Evolutionary conservation across 2,329 filamentous ascomycete species (phyloP).

Genomic region (Colletotrichum sp.): DNA sequence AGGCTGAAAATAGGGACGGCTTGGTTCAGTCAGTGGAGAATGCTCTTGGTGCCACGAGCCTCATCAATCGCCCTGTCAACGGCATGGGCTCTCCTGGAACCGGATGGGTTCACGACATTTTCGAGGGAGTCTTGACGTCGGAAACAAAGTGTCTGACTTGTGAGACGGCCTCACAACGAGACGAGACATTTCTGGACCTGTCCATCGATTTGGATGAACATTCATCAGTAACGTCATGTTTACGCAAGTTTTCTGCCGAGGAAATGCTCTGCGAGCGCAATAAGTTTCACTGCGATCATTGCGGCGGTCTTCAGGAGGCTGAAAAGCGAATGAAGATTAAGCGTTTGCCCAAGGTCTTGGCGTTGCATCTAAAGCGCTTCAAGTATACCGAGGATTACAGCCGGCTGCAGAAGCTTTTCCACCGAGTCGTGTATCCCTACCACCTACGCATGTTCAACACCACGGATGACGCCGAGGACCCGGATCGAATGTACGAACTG

Average conservation of each 20-base stretch:
- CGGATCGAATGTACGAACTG: constrained; percentile 91
- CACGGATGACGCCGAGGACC: constrained; percentile 92
- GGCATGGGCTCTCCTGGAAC: constrained; percentile 66
- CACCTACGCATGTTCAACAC: constrained; percentile 97
- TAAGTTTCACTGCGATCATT: constrained; percentile 98
- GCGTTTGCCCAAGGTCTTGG: constrained; percentile 86
- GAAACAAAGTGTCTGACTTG: constrained; percentile 97
- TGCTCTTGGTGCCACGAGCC: constrained; percentile 35
- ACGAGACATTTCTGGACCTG: constrained; percentile 94
- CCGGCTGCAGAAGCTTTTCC: constrained; percentile 92
- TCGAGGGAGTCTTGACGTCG: constrained; percentile 92
- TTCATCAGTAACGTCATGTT: constrained; percentile 92
- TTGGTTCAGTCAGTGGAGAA: constrained; percentile 58
- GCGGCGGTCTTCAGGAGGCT: constrained; percentile 93
- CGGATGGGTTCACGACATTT: constrained; percentile 96
- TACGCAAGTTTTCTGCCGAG: constrained; percentile 95
- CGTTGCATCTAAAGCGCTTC: constrained; percentile 94
- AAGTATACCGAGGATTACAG: constrained; percentile 98
- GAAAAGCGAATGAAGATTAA: constrained; percentile 99
- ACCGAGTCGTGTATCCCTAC: constrained; percentile 96
- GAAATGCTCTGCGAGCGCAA: constrained; percentile 99
- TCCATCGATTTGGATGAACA: constrained; percentile 96
- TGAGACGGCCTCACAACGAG: constrained; percentile 91
- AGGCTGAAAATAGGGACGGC: constrained; percentile 44
- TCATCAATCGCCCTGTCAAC: constrained; percentile 30